Percentiles rank a stretch among this genome's conserved stretches.
Evolutionary conservation across 2,329 filamentous ascomycete species (phyloP).

Genomic region (Hypoxylon sp.): DNA sequence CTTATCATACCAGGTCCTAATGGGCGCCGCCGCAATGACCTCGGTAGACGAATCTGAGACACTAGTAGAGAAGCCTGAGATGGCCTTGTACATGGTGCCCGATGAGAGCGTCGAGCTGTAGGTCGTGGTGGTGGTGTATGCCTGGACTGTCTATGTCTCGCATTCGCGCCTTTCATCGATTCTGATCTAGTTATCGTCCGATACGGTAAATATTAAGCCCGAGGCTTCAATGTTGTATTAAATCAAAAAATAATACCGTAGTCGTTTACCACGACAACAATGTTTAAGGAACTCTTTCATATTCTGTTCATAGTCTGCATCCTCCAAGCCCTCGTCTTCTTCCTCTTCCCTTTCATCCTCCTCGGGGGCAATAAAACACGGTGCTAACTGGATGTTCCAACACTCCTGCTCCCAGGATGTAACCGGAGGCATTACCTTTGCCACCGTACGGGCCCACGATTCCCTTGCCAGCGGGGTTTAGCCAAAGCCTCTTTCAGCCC

Average conservation of each 20-base stretch:
- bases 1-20: no score
- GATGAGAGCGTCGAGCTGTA: no score
- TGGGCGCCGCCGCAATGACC: no score
- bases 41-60: no score
- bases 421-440: slow-evolving; percentile 22
- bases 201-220: background rate
- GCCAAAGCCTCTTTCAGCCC: slow-evolving; percentile 12
- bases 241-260: background rate
- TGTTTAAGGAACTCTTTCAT: slow-evolving; percentile 1
- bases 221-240: background rate
- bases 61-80: no score
- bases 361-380: slow-evolving; percentile 3
- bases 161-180: no score
- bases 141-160: no score
- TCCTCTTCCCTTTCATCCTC: slow-evolving; percentile 1
- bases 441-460: slow-evolving; percentile 15
- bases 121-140: no score
- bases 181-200: no score
- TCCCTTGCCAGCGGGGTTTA: slow-evolving; percentile 6
- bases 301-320: background rate
- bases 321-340: background rate
- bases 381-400: slow-evolving; percentile 13
- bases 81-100: no score
- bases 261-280: background rate
- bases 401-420: slow-evolving; percentile 27